Evolutionary conservation across 225 moss, liverwort and hornwort genomes (phyloP).

Genomic region (Climacium dendroides): DNA sequence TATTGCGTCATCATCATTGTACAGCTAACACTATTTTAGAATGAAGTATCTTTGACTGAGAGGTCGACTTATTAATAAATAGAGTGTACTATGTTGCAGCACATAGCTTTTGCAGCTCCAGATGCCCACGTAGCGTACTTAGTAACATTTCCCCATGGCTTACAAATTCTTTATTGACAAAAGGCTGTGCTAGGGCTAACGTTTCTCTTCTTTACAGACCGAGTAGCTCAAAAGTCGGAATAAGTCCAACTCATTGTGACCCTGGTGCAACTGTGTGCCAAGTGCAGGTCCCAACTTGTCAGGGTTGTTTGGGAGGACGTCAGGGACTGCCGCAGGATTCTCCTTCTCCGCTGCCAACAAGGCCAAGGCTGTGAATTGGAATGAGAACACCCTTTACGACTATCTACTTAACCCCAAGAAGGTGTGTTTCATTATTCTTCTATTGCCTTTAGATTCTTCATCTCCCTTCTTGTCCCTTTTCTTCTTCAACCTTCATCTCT

Average conservation of each 20-base stretch:
- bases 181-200: too few species aligned
- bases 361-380: conserved; percentile 50
- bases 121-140: too few species aligned
- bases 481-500: background rate
- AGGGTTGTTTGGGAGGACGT: conserved; percentile 42
- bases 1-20: background rate
- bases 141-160: background rate
- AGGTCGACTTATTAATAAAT: background rate
- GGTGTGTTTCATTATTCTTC: background rate
- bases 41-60: background rate
- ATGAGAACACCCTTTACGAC: conserved; percentile 33
- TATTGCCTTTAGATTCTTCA: background rate
- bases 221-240: background rate
- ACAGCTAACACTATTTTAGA: background rate
- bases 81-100: background rate
- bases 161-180: background rate
- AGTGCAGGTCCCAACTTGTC: conserved; percentile 37
- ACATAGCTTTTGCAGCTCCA: background rate
- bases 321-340: conserved; percentile 33
- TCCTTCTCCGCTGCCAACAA: conserved; percentile 47
- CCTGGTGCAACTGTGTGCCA: background rate
- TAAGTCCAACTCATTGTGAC: background rate
- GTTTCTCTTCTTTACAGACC: background rate
- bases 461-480: background rate
- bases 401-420: conserved; percentile 50